Evolutionary conservation across 1,139 yeast genomes (phyloP).

Genomic region (Pichia sp.): DNA sequence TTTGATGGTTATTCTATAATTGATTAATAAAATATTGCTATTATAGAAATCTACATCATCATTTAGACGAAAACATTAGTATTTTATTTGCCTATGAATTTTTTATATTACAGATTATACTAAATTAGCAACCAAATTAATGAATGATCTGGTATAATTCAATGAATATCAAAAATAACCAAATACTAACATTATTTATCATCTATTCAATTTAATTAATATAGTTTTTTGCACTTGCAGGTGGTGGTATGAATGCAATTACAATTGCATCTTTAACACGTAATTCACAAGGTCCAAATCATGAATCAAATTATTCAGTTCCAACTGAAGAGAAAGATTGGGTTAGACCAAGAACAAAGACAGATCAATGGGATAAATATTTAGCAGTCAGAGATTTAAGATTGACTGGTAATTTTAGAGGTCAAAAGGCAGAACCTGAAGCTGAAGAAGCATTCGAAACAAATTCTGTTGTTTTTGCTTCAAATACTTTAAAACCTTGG

Average conservation of each 20-base stretch:
- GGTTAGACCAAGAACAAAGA: constrained; percentile 42
- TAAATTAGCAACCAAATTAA: neutral
- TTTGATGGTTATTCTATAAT: neutral
- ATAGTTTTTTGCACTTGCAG: constrained; percentile 44
- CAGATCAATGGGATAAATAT: constrained; percentile 52
- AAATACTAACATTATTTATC: neutral
- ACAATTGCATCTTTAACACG: constrained; percentile 27
- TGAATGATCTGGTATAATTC: too few species aligned
- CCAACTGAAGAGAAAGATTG: constrained; percentile 27
- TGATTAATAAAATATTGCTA: too few species aligned
- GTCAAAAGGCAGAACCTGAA: constrained; percentile 57
- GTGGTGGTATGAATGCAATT: constrained; percentile 39
- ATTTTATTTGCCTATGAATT: too few species aligned
- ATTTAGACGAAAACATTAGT: too few species aligned
- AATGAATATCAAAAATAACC: neutral
- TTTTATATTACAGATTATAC: too few species aligned
- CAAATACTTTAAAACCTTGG: constrained; percentile 30
- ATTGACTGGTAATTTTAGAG: constrained; percentile 67
- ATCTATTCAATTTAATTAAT: neutral
- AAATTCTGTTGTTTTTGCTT: constrained; percentile 36
- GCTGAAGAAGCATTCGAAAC: constrained; percentile 72
- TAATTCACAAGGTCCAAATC: constrained; percentile 29
- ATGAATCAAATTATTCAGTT: constrained; percentile 23
- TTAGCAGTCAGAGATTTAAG: constrained; percentile 61
- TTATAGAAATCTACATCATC: too few species aligned